These are phyloP conservation scores for Kurtzmaniella quercitrusa DNA, from an alignment of 1,139 yeast genomes.

Conservation along the genomic window DNA sequence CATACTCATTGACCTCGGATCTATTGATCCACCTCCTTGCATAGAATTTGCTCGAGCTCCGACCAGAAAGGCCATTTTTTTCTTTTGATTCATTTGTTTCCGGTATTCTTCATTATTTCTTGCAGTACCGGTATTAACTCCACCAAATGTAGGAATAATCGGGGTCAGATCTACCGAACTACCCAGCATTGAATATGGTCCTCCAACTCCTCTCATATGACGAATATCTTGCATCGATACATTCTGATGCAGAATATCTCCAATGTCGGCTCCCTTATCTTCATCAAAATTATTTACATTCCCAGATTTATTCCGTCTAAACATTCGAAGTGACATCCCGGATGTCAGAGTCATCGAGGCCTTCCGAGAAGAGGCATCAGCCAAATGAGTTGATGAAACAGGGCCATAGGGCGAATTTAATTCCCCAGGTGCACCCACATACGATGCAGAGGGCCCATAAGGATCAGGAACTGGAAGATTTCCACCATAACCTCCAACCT, in stretches of 20 bases:
- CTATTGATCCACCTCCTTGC: constrained; percentile 19
- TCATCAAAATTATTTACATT: constrained; percentile 39
- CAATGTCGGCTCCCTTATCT: constrained; percentile 48
- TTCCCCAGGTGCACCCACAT: not conserved
- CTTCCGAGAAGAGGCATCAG: constrained; percentile 21
- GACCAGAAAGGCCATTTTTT: constrained; percentile 51
- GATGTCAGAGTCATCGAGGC: constrained; percentile 39
- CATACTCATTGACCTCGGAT: constrained; percentile 6
- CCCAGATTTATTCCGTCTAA: constrained; percentile 36
- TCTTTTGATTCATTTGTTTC: constrained; percentile 64
- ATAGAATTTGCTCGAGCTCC: constrained; percentile 47
- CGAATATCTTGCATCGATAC: constrained; percentile 63
- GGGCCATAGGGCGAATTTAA: not conserved
- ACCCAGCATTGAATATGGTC: constrained; percentile 46
- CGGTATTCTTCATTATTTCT: constrained; percentile 57
- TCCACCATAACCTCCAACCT: not conserved
- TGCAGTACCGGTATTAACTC: constrained; percentile 14
- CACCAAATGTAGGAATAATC: constrained; percentile 61
- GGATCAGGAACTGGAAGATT: not conserved
- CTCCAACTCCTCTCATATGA: constrained; percentile 58
- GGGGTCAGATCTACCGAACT: constrained; percentile 58
- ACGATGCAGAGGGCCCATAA: not conserved
- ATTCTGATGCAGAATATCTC: constrained; percentile 33
- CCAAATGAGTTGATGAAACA: not conserved
- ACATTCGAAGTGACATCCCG: constrained; percentile 33